phyloP scores from a whole-genome alignment of 1,284 basidiomycete species.

The Rhizoctonia solani region DNA sequence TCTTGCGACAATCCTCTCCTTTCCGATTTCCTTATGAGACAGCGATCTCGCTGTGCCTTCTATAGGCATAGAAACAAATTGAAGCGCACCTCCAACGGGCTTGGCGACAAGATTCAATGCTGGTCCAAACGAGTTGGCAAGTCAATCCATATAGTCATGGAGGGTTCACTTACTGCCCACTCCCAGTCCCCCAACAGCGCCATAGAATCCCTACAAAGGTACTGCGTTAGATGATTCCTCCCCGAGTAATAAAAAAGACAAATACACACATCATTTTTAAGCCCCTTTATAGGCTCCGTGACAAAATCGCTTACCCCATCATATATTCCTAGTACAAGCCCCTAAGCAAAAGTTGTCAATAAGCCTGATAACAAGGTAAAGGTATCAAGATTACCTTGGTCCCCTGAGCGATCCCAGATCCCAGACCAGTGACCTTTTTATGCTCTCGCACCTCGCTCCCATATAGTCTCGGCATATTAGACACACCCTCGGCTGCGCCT shows the following conservation, averaged over 20 bases:
- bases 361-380: too few relatives aligned
- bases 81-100: slow-evolving; percentile 47
- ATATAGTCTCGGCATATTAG: not conserved
- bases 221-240: too few relatives aligned
- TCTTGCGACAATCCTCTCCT: slow-evolving; percentile 46
- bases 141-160: not conserved
- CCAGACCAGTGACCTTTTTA: not conserved
- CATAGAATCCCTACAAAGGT: too few relatives aligned
- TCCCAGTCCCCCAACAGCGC: too few relatives aligned
- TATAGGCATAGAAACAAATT: slow-evolving; percentile 51
- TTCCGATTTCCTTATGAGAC: slow-evolving; percentile 43
- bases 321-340: not conserved
- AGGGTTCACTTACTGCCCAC: slow-evolving; percentile 53
- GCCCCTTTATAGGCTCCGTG: too few relatives aligned
- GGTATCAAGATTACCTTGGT: not conserved
- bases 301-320: too few relatives aligned
- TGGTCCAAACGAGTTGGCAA: not conserved
- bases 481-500: not conserved
- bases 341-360: not conserved
- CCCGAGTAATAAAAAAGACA: too few relatives aligned
- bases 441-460: not conserved
- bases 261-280: too few relatives aligned
- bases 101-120: not conserved
- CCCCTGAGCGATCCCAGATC: not conserved
- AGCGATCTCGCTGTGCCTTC: slow-evolving; percentile 50